Evolutionary conservation across 2,329 filamentous ascomycete species (phyloP), one percentile per base, ranked within the genome.

Genomic region (Myriangium duriaei): DNA sequence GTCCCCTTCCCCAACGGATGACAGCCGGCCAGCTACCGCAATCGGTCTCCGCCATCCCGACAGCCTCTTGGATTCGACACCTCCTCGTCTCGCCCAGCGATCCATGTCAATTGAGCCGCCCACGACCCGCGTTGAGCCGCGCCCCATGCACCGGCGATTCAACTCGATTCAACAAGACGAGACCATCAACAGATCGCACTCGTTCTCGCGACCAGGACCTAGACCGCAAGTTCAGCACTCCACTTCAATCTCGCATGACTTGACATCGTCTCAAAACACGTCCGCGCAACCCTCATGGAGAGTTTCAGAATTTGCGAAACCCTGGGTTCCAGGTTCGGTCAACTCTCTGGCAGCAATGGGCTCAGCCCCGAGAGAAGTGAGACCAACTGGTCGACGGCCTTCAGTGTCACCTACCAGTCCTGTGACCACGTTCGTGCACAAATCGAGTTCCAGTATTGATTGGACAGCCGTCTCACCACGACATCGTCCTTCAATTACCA

Each of bases 341-440:
- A 39, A 39, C 30, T 39, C 36, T 12, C 18, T 33, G 10, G 29
- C 36, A 4, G 36, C 36, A 11, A 33, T 33, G 29, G 36, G 36
- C 13, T 39, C 36, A 5, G 29, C 36, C 12, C 36, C 30, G 10
- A 29, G 36, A 10, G 36, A 39, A 15, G n/a, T 16, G 12, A 32
- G 30, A 26, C 19, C 30, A 11, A 15, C 16, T 11, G 10, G 17
- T 7, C 14, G 30, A 28, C 7, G 36, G n/a, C 32, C 36, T 3
- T 30, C 28, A 26, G n/a, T n/a, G n/a, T n/a, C n/a, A n/a, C n/a
- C n/a, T n/a, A 21, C 30, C 4, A 16, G 11, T 19, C 24, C 24
- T 5, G 4, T 19, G 11, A 14, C 36, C 9, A 12, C 36, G 4
- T 18, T 11, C 11, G 19, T 30, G 4, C 35, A 24, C 15, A 24